Evolutionary conservation across 1,284 basidiomycete species (phyloP), one percentile per base, ranked within the genome.

Genomic region (Farysia itapuensis): DNA sequence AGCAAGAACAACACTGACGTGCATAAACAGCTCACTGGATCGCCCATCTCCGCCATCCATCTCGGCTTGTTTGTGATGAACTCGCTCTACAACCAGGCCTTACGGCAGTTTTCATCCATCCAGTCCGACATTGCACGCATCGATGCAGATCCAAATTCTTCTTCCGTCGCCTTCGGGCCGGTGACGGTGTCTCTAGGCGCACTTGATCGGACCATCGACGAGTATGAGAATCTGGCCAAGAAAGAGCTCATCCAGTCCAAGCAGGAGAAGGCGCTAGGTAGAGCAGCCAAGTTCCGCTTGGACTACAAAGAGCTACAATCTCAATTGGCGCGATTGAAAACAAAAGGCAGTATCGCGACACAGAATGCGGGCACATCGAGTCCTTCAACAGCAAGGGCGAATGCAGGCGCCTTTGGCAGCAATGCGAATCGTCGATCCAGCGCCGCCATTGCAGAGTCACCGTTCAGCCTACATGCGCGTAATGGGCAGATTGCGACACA

Each of bases 141-240:
- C 34, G 63, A 63, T 7, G 46, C 60, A 5, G 57, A 64, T 24
- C 49, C 52, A 18, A 28, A 43, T 9, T 14, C 41, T 8, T 43
- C 51, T 0, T 42, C 49, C 19, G 50, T 57, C 14, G 36, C 66
- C 4, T 49, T 60, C n/a, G 54, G 64, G 1, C 67, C 72, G 19
- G 59, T 76, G 26, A 56, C 56, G 3, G 65, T 72, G 13, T 61
- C 71, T 0, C 58, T 76, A 19, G 42, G 60, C 3, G 66, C 71
- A 2, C 58, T 76, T 21, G 48, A 59, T n/a, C 56, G 67, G 2
- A 76, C 74, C 1, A 63, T 75, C 15, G 73, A 76, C 35, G 74
- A 76, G 25, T 76, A 75, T 51, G 72, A 76, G 41, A 52, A 57
- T n/a, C 53, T 76, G 26, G 73, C 74, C 19, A 69, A 67, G 26